Conservation (phyloP, 352 stramenopile species). For the Blastocystis sp. region DNA sequence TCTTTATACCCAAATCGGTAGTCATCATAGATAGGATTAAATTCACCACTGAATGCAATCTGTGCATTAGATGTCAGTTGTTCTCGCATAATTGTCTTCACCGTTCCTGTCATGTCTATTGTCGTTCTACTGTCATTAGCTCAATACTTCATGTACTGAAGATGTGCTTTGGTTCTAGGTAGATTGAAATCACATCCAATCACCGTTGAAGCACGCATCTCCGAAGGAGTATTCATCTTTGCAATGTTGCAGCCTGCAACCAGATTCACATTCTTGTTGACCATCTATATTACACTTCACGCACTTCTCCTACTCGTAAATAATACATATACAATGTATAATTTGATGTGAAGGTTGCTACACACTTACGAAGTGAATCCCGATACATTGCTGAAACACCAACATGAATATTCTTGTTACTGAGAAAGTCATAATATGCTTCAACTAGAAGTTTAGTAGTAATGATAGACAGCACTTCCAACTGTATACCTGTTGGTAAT, state of each 20-base stretch:
- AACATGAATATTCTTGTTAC: constrained; percentile 48
- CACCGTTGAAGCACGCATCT: background rate
- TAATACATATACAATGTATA: constrained; percentile 40
- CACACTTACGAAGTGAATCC: constrained; percentile 25
- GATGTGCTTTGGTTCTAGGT: constrained; percentile 32
- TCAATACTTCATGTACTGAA: background rate
- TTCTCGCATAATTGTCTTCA: constrained; percentile 47
- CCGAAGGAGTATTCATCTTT: background rate
- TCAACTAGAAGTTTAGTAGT: background rate
- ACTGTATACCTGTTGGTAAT: background rate
- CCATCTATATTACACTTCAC: background rate
- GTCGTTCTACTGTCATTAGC: background rate
- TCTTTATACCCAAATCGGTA: constrained; percentile 28
- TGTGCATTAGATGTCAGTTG: constrained; percentile 28
- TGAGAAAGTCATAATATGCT: constrained; percentile 40
- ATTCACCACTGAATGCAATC: constrained; percentile 6
- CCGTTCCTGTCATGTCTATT: constrained; percentile 41
- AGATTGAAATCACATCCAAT: constrained; percentile 17
- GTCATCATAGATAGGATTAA: constrained; percentile 58
- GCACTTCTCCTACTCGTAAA: background rate
- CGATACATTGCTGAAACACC: constrained; percentile 1
- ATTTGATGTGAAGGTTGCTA: constrained; percentile 39
- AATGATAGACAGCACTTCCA: background rate
- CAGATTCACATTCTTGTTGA: constrained; percentile 48
- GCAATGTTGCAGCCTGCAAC: background rate